These are phyloP conservation scores for Avena atlantica DNA, from an alignment of 176 grass and related monocot genomes.

Conservation along the genomic window DNA sequence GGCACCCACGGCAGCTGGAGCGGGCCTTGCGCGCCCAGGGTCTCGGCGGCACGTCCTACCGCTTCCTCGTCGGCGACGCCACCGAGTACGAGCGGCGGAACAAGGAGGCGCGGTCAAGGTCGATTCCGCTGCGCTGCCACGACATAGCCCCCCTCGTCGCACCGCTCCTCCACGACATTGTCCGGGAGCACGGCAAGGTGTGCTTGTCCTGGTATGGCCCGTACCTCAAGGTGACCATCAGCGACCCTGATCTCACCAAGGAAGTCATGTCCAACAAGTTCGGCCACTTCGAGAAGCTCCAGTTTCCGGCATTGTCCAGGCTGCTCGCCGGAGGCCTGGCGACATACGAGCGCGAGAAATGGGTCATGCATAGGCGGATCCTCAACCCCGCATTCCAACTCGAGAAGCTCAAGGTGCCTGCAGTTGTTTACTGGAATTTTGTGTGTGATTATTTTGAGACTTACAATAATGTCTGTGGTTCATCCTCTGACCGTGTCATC, in stretches of 20 bases:
- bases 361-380: not conserved
- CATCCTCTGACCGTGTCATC: too few relatives aligned
- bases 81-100: not conserved
- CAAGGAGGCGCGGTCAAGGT: not conserved
- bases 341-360: not conserved
- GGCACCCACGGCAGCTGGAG: not conserved
- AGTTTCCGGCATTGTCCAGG: slow-evolving; percentile 19
- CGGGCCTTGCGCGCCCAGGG: slow-evolving; percentile 8
- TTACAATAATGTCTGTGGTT: too few relatives aligned
- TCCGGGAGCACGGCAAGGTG: not conserved
- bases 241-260: not conserved
- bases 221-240: not conserved
- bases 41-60: not conserved
- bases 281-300: slow-evolving; percentile 47
- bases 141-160: not conserved
- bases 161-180: slow-evolving; percentile 14
- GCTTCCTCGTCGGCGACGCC: not conserved
- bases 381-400: slow-evolving; percentile 2
- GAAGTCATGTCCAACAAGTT: slow-evolving; percentile 48
- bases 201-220: not conserved
- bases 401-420: slow-evolving; percentile 10
- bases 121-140: not conserved
- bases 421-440: not conserved
- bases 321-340: not conserved
- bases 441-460: too few relatives aligned